A percentile compares a stretch with the other conserved stretches of the same genome.
phyloP scores from a whole-genome alignment of 805 yeast species.

The Aciculoconidium aculeatum region DNA sequence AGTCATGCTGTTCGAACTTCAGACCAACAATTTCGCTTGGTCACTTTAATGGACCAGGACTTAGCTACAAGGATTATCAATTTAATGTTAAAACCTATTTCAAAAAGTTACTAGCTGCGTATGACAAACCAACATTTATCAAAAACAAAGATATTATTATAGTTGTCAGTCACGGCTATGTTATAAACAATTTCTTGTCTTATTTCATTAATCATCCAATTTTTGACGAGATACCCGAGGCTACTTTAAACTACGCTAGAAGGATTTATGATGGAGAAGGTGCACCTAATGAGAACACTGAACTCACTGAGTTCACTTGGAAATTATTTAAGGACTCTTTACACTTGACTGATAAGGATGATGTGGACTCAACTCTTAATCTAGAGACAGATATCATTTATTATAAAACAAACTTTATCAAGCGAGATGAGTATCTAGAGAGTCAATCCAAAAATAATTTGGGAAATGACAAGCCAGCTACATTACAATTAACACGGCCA shows the following conservation, averaged over 20 bases:
- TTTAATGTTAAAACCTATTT: constrained; percentile 33
- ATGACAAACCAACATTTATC: constrained; percentile 30
- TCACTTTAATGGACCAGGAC: constrained; percentile 36
- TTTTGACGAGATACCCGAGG: constrained; percentile 40
- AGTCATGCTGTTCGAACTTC: constrained; percentile 30
- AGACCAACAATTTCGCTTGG: constrained; percentile 40
- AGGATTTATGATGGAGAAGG: constrained; percentile 10
- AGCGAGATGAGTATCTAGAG: constrained; percentile 23
- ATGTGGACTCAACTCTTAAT: constrained; percentile 25
- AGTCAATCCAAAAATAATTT: constrained; percentile 8
- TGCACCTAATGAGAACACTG: constrained; percentile 4
- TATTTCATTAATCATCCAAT: constrained; percentile 40
- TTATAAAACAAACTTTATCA: constrained; percentile 39
- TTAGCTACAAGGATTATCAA: constrained; percentile 35
- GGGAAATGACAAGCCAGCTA: constrained; percentile 16
- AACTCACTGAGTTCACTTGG: constrained; percentile 25
- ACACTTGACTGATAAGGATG: constrained; percentile 18
- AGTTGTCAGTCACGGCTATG: constrained; percentile 38
- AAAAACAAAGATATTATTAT: constrained; percentile 30
- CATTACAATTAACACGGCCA: constrained; percentile 29
- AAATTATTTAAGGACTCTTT: constrained; percentile 28
- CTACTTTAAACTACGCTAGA: constrained; percentile 28
- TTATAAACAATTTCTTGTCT: constrained; percentile 31
- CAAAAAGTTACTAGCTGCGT: constrained; percentile 36
- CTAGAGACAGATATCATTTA: constrained; percentile 38